These are phyloP conservation scores for Penicillium verrucosum DNA, from an alignment of 2,329 filamentous ascomycete genomes.

Conservation along the genomic window DNA sequence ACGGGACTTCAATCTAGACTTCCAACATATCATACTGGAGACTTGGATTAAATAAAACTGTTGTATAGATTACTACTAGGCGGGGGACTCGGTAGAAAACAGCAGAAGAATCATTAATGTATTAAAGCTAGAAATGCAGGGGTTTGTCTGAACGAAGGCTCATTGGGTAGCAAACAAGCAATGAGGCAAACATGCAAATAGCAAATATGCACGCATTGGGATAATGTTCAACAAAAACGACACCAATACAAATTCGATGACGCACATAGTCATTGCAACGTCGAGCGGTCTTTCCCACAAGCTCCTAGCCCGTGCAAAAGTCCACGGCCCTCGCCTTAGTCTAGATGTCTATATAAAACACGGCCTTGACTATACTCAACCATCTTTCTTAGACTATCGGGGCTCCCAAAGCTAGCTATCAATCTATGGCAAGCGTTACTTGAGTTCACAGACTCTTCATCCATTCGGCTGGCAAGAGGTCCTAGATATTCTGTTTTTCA, in stretches of 20 bases:
- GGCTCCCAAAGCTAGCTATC: conserved; percentile 72
- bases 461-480: conserved; percentile 19
- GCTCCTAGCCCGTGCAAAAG: neutral
- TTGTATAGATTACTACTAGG: no score
- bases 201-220: no score
- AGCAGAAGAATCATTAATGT: no score
- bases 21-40: neutral
- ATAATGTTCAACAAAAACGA: no score
- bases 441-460: conserved; percentile 64
- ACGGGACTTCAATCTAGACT: neutral
- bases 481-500: neutral
- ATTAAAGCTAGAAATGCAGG: no score
- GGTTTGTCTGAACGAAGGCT: no score
- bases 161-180: no score
- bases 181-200: no score
- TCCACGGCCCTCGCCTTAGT: neutral
- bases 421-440: conserved; percentile 79
- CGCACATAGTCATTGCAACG: neutral
- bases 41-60: neutral
- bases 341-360: neutral
- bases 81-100: no score
- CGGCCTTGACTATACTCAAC: conserved; percentile 54
- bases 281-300: neutral
- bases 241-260: neutral
- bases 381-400: conserved; percentile 68